phyloP scores from a whole-genome alignment of 2,329 filamentous ascomycete species.

The Pyricularia sp. region DNA sequence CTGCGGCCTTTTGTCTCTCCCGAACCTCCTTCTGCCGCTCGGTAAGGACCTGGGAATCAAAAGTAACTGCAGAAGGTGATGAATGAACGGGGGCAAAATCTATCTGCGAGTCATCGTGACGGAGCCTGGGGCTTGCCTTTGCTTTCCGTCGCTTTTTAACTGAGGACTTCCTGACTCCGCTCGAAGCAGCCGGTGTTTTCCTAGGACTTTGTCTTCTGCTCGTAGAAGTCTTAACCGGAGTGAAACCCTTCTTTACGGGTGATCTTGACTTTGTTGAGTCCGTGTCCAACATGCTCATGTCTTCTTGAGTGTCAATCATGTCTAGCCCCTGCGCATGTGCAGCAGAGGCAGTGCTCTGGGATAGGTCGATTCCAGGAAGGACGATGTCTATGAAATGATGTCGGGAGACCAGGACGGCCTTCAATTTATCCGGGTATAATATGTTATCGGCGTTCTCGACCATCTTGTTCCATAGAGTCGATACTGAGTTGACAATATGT shows the following conservation, averaged over 20 bases:
- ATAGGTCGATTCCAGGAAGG: slow-evolving; percentile 29
- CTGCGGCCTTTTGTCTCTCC: slow-evolving; percentile 55
- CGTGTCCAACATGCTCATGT: slow-evolving; percentile 19
- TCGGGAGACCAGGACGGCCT: slow-evolving; percentile 47
- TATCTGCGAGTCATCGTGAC: slow-evolving; percentile 74
- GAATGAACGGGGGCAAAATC: slow-evolving; percentile 59
- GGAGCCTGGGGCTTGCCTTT: slow-evolving; percentile 28
- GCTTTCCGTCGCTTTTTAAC: slow-evolving; percentile 10
- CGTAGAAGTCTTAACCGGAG: slow-evolving; percentile 11
- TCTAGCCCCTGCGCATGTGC: slow-evolving; percentile 23
- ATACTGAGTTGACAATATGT: slow-evolving; percentile 36
- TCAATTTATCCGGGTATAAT: slow-evolving; percentile 52
- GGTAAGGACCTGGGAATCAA: slow-evolving; percentile 63
- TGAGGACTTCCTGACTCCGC: neutral
- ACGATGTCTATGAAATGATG: slow-evolving; percentile 36
- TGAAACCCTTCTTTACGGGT: slow-evolving; percentile 3
- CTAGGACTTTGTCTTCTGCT: slow-evolving; percentile 4
- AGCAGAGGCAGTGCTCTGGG: slow-evolving; percentile 17
- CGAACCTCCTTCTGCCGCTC: slow-evolving; percentile 68
- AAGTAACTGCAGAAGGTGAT: slow-evolving; percentile 31
- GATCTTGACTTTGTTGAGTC: slow-evolving; percentile 13
- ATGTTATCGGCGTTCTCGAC: slow-evolving; percentile 48
- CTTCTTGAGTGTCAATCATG: slow-evolving; percentile 38
- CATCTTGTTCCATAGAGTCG: slow-evolving; percentile 53
- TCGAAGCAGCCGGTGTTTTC: neutral